These are phyloP conservation scores for Chamaecrista fasciculata DNA, from an alignment of 306 rosid species.

Conservation along the genomic window DNA sequence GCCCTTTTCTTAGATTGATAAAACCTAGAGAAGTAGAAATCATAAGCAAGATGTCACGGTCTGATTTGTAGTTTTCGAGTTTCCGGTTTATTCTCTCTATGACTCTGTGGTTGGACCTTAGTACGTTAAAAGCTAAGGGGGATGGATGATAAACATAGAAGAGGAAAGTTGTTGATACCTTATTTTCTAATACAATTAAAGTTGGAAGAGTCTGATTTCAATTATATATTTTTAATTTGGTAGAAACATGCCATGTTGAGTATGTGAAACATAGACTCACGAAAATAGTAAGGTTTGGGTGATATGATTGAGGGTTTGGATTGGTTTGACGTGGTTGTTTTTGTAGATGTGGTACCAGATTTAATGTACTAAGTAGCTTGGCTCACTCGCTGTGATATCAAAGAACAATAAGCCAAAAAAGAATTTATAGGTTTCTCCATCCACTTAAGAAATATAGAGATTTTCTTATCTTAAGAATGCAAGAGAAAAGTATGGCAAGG, in stretches of 20 bases:
- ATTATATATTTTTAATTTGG: slow-evolving; percentile 25
- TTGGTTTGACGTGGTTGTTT: neutral
- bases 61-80: slow-evolving; percentile 13
- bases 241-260: neutral
- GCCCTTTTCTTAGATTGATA: too few relatives aligned
- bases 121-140: slow-evolving; percentile 11
- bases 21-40: slow-evolving; percentile 10
- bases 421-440: too few relatives aligned
- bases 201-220: neutral
- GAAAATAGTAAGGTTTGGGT: neutral
- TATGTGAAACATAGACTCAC: neutral
- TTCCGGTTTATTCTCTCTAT: slow-evolving; percentile 24
- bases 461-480: too few relatives aligned
- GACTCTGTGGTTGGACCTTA: slow-evolving; percentile 29
- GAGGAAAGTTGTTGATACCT: slow-evolving; percentile 20
- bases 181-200: slow-evolving; percentile 15
- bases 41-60: slow-evolving; percentile 30
- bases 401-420: too few relatives aligned
- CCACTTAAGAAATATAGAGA: too few relatives aligned
- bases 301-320: neutral
- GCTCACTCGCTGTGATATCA: too few relatives aligned
- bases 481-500: neutral
- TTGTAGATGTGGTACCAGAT: slow-evolving; percentile 11
- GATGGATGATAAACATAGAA: too few relatives aligned
- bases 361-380: neutral